Evolutionary conservation across 768 basidiomycete species (phyloP).

Genomic region (Scleroderma citrinum): DNA sequence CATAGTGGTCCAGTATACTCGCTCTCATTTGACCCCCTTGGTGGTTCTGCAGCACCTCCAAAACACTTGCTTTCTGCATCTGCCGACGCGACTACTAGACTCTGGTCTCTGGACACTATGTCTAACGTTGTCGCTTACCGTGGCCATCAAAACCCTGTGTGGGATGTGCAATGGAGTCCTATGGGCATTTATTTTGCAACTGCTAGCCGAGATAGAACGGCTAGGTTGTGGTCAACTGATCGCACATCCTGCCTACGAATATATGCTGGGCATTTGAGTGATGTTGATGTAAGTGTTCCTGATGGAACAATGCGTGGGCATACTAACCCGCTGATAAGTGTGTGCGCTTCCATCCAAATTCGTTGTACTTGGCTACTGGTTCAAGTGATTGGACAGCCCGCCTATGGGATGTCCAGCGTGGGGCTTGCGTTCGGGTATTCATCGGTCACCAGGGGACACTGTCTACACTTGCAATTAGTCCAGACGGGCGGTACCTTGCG

Average conservation of each 20-base stretch:
- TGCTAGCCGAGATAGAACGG: constrained; percentile 89
- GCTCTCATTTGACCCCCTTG: constrained; percentile 86
- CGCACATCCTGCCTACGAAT: constrained; percentile 79
- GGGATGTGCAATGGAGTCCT: constrained; percentile 99
- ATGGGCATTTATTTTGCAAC: constrained; percentile 98
- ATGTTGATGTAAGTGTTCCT: constrained; percentile 79
- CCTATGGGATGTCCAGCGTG: constrained; percentile 97
- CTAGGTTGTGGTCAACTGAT: constrained; percentile 95
- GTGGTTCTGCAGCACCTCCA: constrained; percentile 81
- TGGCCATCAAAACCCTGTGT: constrained; percentile 95
- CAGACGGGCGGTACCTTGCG: constrained; percentile 91
- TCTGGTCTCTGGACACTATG: constrained; percentile 96
- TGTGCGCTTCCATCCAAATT: constrained; percentile 95
- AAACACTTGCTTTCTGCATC: constrained; percentile 88
- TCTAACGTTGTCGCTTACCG: constrained; percentile 90
- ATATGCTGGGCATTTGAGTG: constrained; percentile 93
- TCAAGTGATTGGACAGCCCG: constrained; percentile 96
- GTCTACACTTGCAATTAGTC: constrained; percentile 81
- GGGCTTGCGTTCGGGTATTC: constrained; percentile 90
- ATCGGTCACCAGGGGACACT: constrained; percentile 90
- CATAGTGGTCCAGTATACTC: constrained; percentile 97
- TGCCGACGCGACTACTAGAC: constrained; percentile 81
- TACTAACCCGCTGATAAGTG: constrained; percentile 46
- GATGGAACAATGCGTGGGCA: neutral
- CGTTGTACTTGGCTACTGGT: constrained; percentile 93